Percentiles rank a stretch among this genome's conserved stretches.
Evolutionary conservation across 768 basidiomycete genomes (phyloP).

Genomic region (Pleurotus citrinopileatus): DNA sequence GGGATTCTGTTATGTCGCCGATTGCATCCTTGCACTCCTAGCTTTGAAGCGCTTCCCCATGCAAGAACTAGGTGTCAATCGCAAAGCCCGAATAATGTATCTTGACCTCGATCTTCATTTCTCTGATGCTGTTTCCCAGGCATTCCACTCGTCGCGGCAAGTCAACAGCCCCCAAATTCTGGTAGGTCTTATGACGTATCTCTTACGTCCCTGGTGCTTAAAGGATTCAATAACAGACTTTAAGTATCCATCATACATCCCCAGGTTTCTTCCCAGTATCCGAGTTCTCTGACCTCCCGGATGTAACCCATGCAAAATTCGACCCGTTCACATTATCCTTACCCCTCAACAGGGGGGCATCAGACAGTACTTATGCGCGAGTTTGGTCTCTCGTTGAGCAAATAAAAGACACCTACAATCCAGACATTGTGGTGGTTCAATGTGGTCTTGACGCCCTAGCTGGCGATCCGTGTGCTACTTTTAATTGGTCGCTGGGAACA

Average conservation of each 20-base stretch:
- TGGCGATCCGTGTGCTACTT: constrained; percentile 74
- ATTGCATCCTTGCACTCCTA: constrained; percentile 81
- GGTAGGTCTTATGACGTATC: constrained; percentile 27
- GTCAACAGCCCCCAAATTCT: constrained; percentile 40
- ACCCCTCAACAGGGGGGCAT: constrained; percentile 74
- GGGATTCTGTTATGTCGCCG: constrained; percentile 95
- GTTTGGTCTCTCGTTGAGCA: constrained; percentile 66
- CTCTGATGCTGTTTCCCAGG: constrained; percentile 83
- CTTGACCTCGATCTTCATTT: constrained; percentile 93
- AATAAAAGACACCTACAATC: constrained; percentile 58
- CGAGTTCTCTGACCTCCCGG: constrained; percentile 43
- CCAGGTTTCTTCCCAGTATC: constrained; percentile 84
- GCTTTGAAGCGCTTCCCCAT: constrained; percentile 46
- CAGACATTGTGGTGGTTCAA: constrained; percentile 80
- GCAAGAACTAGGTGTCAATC: constrained; percentile 10
- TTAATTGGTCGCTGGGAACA: constrained; percentile 66
- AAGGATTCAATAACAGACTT: constrained; percentile 42
- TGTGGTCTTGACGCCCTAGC: constrained; percentile 87
- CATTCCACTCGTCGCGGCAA: constrained; percentile 49
- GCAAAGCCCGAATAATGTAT: constrained; percentile 74
- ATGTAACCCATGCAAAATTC: constrained; percentile 28
- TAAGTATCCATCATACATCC: constrained; percentile 82
- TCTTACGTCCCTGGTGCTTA: background rate
- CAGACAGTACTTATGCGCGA: constrained; percentile 53
- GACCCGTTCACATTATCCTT: constrained; percentile 77